Percentiles rank a stretch among this genome's conserved stretches.
These are phyloP conservation scores for Globisporangium spinosum DNA, from an alignment of 352 stramenopile genomes.

Conservation along the genomic window DNA sequence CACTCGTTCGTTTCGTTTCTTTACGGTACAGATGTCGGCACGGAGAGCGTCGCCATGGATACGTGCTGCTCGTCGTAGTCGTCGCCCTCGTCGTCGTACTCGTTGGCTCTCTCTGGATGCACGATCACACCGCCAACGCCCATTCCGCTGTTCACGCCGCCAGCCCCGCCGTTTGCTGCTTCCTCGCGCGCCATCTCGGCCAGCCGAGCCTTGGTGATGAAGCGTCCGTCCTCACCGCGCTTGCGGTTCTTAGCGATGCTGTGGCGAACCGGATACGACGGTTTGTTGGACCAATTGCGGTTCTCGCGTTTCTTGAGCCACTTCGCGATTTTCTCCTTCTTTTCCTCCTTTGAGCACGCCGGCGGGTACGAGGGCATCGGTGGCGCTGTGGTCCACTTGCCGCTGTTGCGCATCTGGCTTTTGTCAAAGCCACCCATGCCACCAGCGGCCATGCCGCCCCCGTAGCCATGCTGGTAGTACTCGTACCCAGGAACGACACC, in stretches of 20 bases:
- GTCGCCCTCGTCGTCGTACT: slow-evolving; percentile 20
- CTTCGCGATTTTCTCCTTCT: slow-evolving; percentile 80
- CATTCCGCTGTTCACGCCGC: background rate
- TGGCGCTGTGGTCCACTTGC: slow-evolving; percentile 66
- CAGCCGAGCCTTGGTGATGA: slow-evolving; percentile 74
- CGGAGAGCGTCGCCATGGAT: slow-evolving; percentile 13
- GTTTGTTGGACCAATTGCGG: slow-evolving; percentile 84
- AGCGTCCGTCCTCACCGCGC: slow-evolving; percentile 75
- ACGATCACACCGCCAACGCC: slow-evolving; percentile 18
- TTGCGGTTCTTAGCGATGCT: slow-evolving; percentile 84
- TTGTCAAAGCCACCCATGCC: slow-evolving; percentile 50
- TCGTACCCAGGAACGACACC: slow-evolving; percentile 34
- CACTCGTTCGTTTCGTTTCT: background rate
- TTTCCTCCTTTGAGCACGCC: slow-evolving; percentile 77
- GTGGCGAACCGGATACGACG: slow-evolving; percentile 77
- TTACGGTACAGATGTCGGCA: slow-evolving; percentile 11
- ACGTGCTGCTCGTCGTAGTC: slow-evolving; percentile 19
- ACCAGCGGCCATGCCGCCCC: slow-evolving; percentile 13
- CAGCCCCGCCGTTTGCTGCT: slow-evolving; percentile 16
- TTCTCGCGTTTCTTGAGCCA: slow-evolving; percentile 85
- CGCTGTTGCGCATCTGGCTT: slow-evolving; percentile 38
- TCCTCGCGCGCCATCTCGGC: slow-evolving; percentile 69
- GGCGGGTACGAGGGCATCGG: slow-evolving; percentile 75
- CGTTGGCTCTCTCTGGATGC: slow-evolving; percentile 11
- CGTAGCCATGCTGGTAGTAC: slow-evolving; percentile 33